Base-by-base conservation (phyloP, 2,329 filamentous ascomycete genomes). In the Clonostachys solani region DNA sequence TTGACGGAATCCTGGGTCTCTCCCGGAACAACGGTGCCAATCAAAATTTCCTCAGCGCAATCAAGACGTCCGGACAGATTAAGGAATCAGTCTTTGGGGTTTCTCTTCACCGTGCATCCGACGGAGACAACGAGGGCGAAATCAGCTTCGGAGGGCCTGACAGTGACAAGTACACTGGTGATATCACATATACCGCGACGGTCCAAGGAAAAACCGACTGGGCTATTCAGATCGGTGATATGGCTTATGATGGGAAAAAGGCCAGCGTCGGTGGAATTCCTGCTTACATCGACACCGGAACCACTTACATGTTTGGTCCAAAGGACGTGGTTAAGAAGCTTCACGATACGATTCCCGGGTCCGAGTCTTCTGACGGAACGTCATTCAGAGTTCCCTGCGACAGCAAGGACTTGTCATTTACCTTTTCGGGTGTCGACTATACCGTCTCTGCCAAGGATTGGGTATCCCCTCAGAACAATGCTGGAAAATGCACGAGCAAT, bases 1-100 rank as follows among this genome's bases (percentile, higher is more conserved):
- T 95, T 65, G 91, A 96, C 62, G 91, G 91, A 19, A 95, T 96
- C 43, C 70, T 96, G 4, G 91, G 90, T 5, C 69, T 95, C 19
- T 86, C 87, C 15, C 83, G 84, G 56, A 77, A 77, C 50, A 69
- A 74, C 12, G 78, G 77, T 4, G 72, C 70, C 35, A 77, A 78
- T 6, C 79, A 86, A 17, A 88, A 83, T 41, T 84, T 94, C 55
- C 73, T 94, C 61, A 73, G 85, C 37, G 69, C 76, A 3, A 66
- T 95, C 41, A 70, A 73, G 15, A 58, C 75, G 2, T 72, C 77
- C n/a, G 74, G 77, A 18, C 57, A 78, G 17, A 69, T 94, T 40
- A 56, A 68, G 13, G 60, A 78, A 6, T 90, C 88, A 59, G 63
- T 92, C 17, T 84, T 92, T 57, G 82, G 81, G 46, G 73, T 95